Evolutionary conservation across 805 yeast species (phyloP).

Genomic region (Saccharomycopsis olivae): DNA sequence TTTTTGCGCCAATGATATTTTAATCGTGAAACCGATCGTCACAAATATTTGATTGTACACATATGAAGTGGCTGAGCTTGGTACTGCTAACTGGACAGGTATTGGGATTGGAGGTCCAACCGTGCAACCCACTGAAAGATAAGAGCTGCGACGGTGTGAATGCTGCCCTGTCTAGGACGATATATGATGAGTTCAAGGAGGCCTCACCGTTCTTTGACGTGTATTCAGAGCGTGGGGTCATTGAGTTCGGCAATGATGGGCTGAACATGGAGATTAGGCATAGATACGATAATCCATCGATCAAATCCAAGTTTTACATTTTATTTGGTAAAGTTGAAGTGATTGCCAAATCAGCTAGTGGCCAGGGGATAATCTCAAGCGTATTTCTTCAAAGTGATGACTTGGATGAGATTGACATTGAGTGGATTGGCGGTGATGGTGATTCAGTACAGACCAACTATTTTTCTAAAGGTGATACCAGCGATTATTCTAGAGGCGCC

Average conservation of each 20-base stretch:
- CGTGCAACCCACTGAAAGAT: conserved; percentile 16
- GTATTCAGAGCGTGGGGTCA: conserved; percentile 12
- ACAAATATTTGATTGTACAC: no score
- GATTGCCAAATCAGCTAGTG: conserved; percentile 45
- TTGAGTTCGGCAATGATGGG: conserved; percentile 36
- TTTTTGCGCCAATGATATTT: no score
- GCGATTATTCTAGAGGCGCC: conserved; percentile 54
- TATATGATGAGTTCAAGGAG: conserved; percentile 8
- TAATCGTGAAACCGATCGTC: no score
- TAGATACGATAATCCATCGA: conserved; percentile 51
- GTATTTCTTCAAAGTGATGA: conserved; percentile 57
- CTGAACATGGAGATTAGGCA: conserved; percentile 37
- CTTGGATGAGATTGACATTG: conserved; percentile 63
- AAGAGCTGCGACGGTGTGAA: conserved; percentile 8
- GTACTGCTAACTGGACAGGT: no score
- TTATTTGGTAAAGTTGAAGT: conserved; percentile 66
- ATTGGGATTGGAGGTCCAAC: conserved; percentile 16
- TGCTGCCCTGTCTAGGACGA: conserved; percentile 11
- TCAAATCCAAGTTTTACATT: conserved; percentile 52
- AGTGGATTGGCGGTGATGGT: conserved; percentile 61
- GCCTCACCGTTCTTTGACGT: conserved; percentile 7
- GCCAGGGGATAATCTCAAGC: conserved; percentile 54
- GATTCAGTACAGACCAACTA: conserved; percentile 37
- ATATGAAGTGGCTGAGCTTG: no score
- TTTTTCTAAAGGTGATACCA: conserved; percentile 54